Conservation (phyloP, 2,329 filamentous ascomycete species). For the Hypomyces perniciosus region DNA sequence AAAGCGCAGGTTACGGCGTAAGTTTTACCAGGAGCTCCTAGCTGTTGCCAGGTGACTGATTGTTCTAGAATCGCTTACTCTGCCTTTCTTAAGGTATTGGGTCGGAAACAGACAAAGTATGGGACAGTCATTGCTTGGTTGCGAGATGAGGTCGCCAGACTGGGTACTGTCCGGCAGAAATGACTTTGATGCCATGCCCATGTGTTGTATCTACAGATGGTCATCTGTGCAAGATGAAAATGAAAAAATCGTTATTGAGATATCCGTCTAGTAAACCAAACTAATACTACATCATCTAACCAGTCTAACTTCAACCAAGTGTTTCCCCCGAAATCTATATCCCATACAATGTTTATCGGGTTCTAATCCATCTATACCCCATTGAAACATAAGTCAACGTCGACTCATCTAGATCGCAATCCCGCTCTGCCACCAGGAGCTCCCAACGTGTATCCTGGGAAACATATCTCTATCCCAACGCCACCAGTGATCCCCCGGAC, state of each 20-base stretch:
- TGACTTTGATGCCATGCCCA: too few relatives aligned
- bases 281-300: not conserved
- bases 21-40: conserved; percentile 26
- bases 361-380: too few relatives aligned
- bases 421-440: conserved; percentile 54
- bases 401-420: conserved; percentile 22
- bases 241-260: too few relatives aligned
- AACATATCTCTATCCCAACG: conserved; percentile 55
- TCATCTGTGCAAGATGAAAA: too few relatives aligned
- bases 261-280: conserved; percentile 1
- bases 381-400: too few relatives aligned
- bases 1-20: conserved; percentile 57
- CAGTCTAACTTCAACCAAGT: too few relatives aligned
- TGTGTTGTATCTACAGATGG: too few relatives aligned
- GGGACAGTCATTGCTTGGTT: conserved; percentile 63
- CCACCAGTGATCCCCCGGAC: conserved; percentile 57
- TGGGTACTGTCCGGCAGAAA: conserved; percentile 16
- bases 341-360: too few relatives aligned
- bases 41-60: conserved; percentile 10
- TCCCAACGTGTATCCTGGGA: conserved; percentile 50
- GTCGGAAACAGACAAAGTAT: conserved; percentile 66
- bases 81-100: conserved; percentile 65
- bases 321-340: not conserved
- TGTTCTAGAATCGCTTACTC: conserved; percentile 55
- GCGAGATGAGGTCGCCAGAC: conserved; percentile 37